Percentiles rank a stretch among this genome's conserved stretches.
Evolutionary conservation across 768 basidiomycete species (phyloP).

Genomic region (Pisolithus tinctorius): DNA sequence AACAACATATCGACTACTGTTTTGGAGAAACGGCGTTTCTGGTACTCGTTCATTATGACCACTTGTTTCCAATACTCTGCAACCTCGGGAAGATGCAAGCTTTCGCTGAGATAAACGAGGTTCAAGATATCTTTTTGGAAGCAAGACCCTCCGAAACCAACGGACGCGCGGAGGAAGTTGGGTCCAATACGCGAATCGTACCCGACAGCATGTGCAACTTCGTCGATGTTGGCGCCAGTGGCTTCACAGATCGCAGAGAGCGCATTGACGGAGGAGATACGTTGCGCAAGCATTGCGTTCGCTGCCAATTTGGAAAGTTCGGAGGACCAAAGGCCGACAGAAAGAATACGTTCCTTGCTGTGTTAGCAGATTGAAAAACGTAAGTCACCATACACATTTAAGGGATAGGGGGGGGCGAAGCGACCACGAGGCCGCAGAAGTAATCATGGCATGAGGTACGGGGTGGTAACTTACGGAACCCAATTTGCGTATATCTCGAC

Average conservation of each 20-base stretch:
- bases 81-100: slow-evolving; percentile 90
- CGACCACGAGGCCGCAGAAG: neutral
- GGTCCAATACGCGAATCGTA: slow-evolving; percentile 89
- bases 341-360: slow-evolving; percentile 74
- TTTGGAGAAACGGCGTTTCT: slow-evolving; percentile 93
- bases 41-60: slow-evolving; percentile 97
- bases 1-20: slow-evolving; percentile 95
- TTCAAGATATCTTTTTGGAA: slow-evolving; percentile 99
- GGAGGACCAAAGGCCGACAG: slow-evolving; percentile 97
- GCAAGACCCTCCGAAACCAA: slow-evolving; percentile 97
- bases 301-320: slow-evolving; percentile 98
- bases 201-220: slow-evolving; percentile 92
- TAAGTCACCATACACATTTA: neutral
- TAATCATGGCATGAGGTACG: neutral
- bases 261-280: slow-evolving; percentile 97
- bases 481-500: slow-evolving; percentile 88
- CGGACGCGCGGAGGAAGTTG: slow-evolving; percentile 91
- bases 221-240: slow-evolving; percentile 97
- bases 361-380: neutral
- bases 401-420: neutral
- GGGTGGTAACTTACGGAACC: slow-evolving; percentile 67
- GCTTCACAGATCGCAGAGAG: slow-evolving; percentile 98
- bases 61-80: slow-evolving; percentile 98
- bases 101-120: slow-evolving; percentile 94
- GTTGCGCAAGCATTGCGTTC: slow-evolving; percentile 98